phyloP scores from a whole-genome alignment of 139 green algal species.

The Zygnema cylindricum region DNA sequence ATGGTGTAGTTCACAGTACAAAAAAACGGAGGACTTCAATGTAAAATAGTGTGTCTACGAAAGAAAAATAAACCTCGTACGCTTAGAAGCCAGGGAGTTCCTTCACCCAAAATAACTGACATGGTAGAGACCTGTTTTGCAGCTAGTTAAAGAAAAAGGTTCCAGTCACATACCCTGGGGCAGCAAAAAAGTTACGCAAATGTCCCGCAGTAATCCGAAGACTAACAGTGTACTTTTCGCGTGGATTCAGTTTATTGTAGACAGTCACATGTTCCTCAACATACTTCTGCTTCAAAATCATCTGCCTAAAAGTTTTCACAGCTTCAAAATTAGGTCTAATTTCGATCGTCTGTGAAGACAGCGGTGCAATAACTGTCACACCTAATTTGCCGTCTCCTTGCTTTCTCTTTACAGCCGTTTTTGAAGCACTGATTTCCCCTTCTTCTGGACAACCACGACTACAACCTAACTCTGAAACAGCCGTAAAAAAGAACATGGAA shows the following conservation, averaged over 20 bases:
- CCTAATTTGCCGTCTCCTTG: background rate
- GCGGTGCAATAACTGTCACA: background rate
- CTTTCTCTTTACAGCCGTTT: background rate
- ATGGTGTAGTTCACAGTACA: too few relatives aligned
- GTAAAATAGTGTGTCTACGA: too few relatives aligned
- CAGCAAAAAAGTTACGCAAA: constrained; percentile 12
- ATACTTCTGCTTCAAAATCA: constrained; percentile 36
- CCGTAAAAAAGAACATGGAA: constrained; percentile 4
- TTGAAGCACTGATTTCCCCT: background rate
- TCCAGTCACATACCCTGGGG: constrained; percentile 16
- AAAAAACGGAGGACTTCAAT: too few relatives aligned
- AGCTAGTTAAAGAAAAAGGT: too few relatives aligned
- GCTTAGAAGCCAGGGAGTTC: too few relatives aligned
- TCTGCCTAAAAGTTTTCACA: background rate
- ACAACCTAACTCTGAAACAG: background rate
- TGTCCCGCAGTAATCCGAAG: constrained; percentile 14
- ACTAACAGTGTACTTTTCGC: constrained; percentile 1
- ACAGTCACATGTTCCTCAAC: constrained; percentile 16
- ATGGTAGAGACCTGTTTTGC: too few relatives aligned
- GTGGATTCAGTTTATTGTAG: constrained; percentile 2
- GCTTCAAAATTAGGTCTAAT: constrained; percentile 1
- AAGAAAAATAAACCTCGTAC: too few relatives aligned
- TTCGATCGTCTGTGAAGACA: background rate
- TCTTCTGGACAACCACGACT: background rate
- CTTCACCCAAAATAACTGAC: too few relatives aligned